phyloP scores from a whole-genome alignment of 2,329 filamentous ascomycete species.

The Aspergillus carbonarius region DNA sequence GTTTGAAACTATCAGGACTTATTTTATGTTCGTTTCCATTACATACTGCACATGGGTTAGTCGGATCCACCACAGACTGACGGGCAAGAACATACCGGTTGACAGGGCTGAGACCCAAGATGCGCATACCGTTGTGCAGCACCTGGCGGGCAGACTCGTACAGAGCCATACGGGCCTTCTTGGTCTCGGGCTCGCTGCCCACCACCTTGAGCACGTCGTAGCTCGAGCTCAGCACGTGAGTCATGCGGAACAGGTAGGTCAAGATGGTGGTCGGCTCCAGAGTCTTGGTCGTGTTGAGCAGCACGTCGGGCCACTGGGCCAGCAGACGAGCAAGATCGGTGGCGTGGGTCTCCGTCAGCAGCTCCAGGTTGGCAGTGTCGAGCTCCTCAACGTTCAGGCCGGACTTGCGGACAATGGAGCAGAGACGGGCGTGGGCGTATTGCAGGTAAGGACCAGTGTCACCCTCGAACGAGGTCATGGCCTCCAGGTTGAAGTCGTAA shows the following conservation, averaged over 20 bases:
- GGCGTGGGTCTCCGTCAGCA: constrained; percentile 63
- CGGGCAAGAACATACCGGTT: constrained; percentile 45
- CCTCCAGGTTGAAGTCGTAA: constrained; percentile 64
- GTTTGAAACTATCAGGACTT: constrained; percentile 6
- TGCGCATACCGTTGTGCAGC: constrained; percentile 64
- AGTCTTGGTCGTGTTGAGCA: constrained; percentile 62
- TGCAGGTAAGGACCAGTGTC: constrained; percentile 66
- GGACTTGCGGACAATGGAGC: constrained; percentile 60
- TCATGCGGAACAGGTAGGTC: constrained; percentile 67
- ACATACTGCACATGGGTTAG: constrained; percentile 25
- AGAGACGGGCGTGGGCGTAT: constrained; percentile 62
- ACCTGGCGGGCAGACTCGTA: constrained; percentile 64
- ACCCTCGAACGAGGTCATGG: constrained; percentile 66
- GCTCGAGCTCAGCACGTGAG: constrained; percentile 60
- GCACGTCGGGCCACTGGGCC: constrained; percentile 64
- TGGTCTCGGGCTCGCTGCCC: constrained; percentile 57
- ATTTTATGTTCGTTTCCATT: constrained; percentile 14
- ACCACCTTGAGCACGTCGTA: constrained; percentile 65
- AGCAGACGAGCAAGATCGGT: constrained; percentile 61
- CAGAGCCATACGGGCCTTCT: constrained; percentile 60
- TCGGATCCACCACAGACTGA: background rate
- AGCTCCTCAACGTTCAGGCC: constrained; percentile 50
- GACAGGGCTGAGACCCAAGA: constrained; percentile 65
- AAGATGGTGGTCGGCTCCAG: constrained; percentile 68
- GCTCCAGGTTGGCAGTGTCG: constrained; percentile 55